Evolutionary conservation across 805 yeast species (phyloP), one percentile per base, ranked within the genome.

Genomic region (Ascoidea rubescens): DNA sequence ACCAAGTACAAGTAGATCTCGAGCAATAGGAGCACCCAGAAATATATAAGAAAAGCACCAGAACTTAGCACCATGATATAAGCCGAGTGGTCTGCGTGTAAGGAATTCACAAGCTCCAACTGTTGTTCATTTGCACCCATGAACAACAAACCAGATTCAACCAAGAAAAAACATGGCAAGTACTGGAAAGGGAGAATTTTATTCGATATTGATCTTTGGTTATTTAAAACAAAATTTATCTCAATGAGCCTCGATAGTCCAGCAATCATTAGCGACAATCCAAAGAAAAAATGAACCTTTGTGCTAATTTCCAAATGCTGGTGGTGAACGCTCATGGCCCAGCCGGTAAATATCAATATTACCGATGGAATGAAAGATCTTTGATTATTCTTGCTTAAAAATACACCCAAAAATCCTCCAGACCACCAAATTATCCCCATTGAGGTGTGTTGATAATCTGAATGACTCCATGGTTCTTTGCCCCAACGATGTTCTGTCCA

Each of bases 401-500:
- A 85, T 55, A 91, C 73, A 1, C 98, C 98, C 31, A 89, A 66
- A 57, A 89, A 69, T 5, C 97, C 98, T 52, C 96, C 95, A 50
- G 87, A 79, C 95, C 96, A 89, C 95, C 97, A 91, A 33, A 91
- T 75, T 53, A 91, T 85, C 0, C 98, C 98, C 96, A 91, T 88
- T 21, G 93, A 79, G 0, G 98, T 90, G 66, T 90, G 97, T 69
- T 90, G 96, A 64, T 84, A 87, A 65, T 89, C 97, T 7, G 96
- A 93, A 71, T 86, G 95, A 47, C 78, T 75, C 98, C 98, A 91
- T 6, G 72, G 79, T 63, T 89, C 93, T 37, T 65, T 62, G 45
- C 95, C 95, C 97, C 97, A 91, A 56, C 97, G 71, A 66, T 91
- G 98, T 67, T 91, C 98, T 1, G 98, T 91, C 67, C 91, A 91